A percentile compares a stretch with the other conserved stretches of the same genome.
Evolutionary conservation across 805 yeast genomes (phyloP).

Genomic region (Kodamaea lidongshanica): DNA sequence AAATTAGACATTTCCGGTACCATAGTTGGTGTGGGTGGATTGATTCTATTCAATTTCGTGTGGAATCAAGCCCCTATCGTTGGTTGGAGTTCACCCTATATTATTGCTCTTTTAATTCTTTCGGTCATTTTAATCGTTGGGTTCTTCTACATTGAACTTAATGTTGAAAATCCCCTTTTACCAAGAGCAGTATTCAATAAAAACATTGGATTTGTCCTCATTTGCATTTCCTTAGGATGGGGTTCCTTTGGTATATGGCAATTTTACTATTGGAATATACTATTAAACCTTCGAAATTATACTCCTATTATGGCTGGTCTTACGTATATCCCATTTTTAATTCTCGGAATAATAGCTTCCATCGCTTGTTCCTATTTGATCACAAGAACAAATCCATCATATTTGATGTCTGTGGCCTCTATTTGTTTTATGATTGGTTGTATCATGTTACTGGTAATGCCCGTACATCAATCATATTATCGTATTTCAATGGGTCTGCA

Average conservation of each 20-base stretch:
- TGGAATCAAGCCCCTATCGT: slow-evolving; percentile 73
- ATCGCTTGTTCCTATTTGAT: slow-evolving; percentile 45
- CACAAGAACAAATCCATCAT: slow-evolving; percentile 42
- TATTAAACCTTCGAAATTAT: slow-evolving; percentile 45
- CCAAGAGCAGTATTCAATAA: slow-evolving; percentile 45
- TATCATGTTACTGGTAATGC: slow-evolving; percentile 48
- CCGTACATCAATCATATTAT: slow-evolving; percentile 57
- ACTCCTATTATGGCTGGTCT: slow-evolving; percentile 26
- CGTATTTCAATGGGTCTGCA: slow-evolving; percentile 50
- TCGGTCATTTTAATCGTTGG: slow-evolving; percentile 36
- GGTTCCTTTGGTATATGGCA: slow-evolving; percentile 71
- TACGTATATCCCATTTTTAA: slow-evolving; percentile 42
- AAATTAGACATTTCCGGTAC: slow-evolving; percentile 39
- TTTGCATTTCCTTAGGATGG: slow-evolving; percentile 61
- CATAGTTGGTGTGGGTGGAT: slow-evolving; percentile 48
- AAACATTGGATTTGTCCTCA: slow-evolving; percentile 44
- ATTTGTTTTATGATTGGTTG: slow-evolving; percentile 50
- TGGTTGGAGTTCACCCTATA: slow-evolving; percentile 60
- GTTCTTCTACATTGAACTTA: slow-evolving; percentile 45
- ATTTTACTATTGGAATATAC: slow-evolving; percentile 53
- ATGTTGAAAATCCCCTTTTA: slow-evolving; percentile 46
- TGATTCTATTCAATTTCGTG: slow-evolving; percentile 58
- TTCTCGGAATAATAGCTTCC: slow-evolving; percentile 55
- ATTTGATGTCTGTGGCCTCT: slow-evolving; percentile 46
- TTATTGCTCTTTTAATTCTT: slow-evolving; percentile 49